Evolutionary conservation across 768 basidiomycete species (phyloP).

Genomic region (Candolleomyces eurysporus): DNA sequence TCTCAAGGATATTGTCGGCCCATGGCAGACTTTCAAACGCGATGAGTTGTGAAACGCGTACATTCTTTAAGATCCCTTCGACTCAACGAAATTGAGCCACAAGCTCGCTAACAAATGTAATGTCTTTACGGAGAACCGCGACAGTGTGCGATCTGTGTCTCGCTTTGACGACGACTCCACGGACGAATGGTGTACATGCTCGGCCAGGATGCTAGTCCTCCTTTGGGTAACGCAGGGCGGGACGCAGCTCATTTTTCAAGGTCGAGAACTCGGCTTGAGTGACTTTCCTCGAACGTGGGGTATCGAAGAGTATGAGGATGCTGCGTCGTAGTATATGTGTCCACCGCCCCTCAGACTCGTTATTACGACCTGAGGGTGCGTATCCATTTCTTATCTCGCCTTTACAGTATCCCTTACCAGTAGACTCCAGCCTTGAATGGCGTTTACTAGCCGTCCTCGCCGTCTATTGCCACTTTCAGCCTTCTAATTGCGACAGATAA

Average conservation of each 20-base stretch:
- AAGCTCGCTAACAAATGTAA: slow-evolving; percentile 22
- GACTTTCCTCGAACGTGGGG: slow-evolving; percentile 67
- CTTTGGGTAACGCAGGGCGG: slow-evolving; percentile 61
- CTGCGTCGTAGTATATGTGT: slow-evolving; percentile 60
- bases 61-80: too few species aligned
- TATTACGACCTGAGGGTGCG: slow-evolving; percentile 47
- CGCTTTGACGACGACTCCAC: slow-evolving; percentile 61
- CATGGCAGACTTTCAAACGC: slow-evolving; percentile 61
- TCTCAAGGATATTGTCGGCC: slow-evolving; percentile 42
- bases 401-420: not conserved
- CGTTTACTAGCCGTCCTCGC: too few species aligned
- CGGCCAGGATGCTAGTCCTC: slow-evolving; percentile 66
- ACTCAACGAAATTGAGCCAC: too few species aligned
- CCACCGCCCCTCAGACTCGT: too few species aligned
- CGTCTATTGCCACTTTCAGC: too few species aligned
- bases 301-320: slow-evolving; percentile 72
- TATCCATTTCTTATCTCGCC: too few species aligned
- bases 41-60: slow-evolving; percentile 47
- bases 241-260: slow-evolving; percentile 73
- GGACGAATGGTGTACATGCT: slow-evolving; percentile 51
- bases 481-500: too few species aligned
- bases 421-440: too few species aligned
- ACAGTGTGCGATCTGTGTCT: slow-evolving; percentile 61
- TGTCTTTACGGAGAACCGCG: slow-evolving; percentile 69
- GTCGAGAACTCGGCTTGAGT: slow-evolving; percentile 68